Evolutionary conservation across 2,329 filamentous ascomycete species (phyloP).

Genomic region (Thelonectria rubi): DNA sequence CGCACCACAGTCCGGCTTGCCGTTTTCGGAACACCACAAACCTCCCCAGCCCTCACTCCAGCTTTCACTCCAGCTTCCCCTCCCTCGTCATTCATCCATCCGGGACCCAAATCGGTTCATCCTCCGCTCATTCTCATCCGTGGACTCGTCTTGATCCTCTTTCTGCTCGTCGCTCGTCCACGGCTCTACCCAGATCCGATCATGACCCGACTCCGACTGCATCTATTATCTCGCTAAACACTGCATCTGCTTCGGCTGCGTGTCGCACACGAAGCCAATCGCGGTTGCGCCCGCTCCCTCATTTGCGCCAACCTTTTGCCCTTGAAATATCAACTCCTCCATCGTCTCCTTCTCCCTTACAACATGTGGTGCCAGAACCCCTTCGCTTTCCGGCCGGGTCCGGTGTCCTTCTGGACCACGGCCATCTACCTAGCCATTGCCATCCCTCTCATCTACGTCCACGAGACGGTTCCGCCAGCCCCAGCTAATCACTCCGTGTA

Average conservation of each 20-base stretch:
- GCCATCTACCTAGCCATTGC: slow-evolving; percentile 81
- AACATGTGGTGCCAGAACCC: slow-evolving; percentile 57
- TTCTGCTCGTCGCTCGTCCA: not conserved
- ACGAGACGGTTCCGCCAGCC: slow-evolving; percentile 77
- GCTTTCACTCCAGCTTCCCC: slow-evolving; percentile 19
- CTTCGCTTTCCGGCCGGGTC: slow-evolving; percentile 80
- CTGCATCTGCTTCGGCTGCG: slow-evolving; percentile 10
- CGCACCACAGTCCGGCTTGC: slow-evolving; percentile 10
- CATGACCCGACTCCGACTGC: slow-evolving; percentile 16
- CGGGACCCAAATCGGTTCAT: not conserved
- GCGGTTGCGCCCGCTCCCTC: slow-evolving; percentile 11
- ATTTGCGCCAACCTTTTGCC: slow-evolving; percentile 3
- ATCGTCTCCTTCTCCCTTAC: not conserved
- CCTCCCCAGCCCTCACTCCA: slow-evolving; percentile 15
- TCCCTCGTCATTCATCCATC: slow-evolving; percentile 14
- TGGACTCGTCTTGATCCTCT: not conserved
- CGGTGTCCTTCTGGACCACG: slow-evolving; percentile 83
- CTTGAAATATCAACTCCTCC: not conserved
- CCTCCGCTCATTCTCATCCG: not conserved
- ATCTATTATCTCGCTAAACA: slow-evolving; percentile 17
- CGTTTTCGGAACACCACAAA: slow-evolving; percentile 5
- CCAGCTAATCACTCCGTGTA: slow-evolving; percentile 60
- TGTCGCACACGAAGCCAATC: slow-evolving; percentile 1
- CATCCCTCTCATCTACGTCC: slow-evolving; percentile 75
- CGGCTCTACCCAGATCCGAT: slow-evolving; percentile 1